phyloP scores from a whole-genome alignment of 2,329 filamentous ascomycete genomes.

The Trichoderma atrobrunneum region DNA sequence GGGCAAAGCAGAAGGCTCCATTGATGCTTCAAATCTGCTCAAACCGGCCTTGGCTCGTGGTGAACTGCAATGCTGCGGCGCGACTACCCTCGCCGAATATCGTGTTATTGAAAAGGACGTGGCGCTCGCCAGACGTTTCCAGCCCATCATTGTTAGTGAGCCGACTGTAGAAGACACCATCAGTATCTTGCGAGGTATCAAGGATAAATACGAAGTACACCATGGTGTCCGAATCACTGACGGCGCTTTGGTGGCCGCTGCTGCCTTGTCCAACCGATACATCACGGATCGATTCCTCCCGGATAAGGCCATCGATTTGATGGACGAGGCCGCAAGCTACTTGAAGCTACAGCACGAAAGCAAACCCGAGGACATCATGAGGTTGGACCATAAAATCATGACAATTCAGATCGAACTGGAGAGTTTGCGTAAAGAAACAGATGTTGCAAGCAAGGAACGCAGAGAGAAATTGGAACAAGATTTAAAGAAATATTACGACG shows the following conservation, averaged over 20 bases:
- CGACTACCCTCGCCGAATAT: constrained; percentile 91
- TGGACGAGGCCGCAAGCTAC: constrained; percentile 92
- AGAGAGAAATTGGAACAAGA: constrained; percentile 79
- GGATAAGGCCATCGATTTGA: constrained; percentile 94
- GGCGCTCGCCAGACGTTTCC: constrained; percentile 86
- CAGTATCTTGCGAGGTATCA: constrained; percentile 92
- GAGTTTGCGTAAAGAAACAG: constrained; percentile 89
- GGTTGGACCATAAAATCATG: constrained; percentile 91
- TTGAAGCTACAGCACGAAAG: constrained; percentile 92
- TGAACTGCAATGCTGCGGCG: constrained; percentile 91
- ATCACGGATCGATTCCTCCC: constrained; percentile 94
- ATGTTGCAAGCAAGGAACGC: constrained; percentile 82
- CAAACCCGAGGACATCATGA: constrained; percentile 91
- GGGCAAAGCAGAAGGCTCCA: constrained; percentile 92
- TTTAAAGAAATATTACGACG: constrained; percentile 72
- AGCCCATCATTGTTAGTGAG: constrained; percentile 91
- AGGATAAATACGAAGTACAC: constrained; percentile 95
- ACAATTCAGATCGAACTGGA: constrained; percentile 97
- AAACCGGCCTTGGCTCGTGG: constrained; percentile 93
- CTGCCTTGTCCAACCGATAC: constrained; percentile 90
- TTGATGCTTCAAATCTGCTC: constrained; percentile 90
- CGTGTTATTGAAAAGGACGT: constrained; percentile 94
- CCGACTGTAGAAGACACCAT: constrained; percentile 90
- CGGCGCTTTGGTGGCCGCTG: constrained; percentile 84
- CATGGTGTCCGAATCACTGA: constrained; percentile 96